Percentiles rank a stretch among this genome's conserved stretches.
Evolutionary conservation across 2,329 filamentous ascomycete genomes (phyloP).

Genomic region (Microsporum audouinii): DNA sequence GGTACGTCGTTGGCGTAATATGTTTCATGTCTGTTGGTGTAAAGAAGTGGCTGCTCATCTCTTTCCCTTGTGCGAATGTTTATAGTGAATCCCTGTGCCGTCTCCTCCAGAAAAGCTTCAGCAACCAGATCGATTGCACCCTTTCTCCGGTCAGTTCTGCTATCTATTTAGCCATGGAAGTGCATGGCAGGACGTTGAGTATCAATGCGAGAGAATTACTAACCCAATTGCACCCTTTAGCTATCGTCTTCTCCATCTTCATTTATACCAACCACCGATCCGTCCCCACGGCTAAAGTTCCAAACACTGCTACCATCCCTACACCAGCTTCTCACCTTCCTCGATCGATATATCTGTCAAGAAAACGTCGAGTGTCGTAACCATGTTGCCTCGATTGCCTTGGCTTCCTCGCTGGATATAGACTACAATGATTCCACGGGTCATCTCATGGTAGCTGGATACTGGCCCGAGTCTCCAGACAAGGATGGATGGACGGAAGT

Average conservation of each 20-base stretch:
- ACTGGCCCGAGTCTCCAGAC: constrained; percentile 41
- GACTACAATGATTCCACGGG: constrained; percentile 62
- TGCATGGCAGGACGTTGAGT: background rate
- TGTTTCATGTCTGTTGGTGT: background rate
- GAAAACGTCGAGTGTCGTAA: constrained; percentile 41
- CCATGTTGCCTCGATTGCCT: constrained; percentile 36
- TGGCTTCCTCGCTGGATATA: constrained; percentile 59
- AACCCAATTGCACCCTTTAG: background rate
- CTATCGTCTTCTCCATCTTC: background rate
- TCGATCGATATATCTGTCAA: constrained; percentile 43
- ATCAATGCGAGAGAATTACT: background rate
- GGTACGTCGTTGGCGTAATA: background rate
- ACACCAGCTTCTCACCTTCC: constrained; percentile 43
- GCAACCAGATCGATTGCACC: constrained; percentile 44
- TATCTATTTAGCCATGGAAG: background rate
- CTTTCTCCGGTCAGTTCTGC: constrained; percentile 49
- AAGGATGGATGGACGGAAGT: constrained; percentile 38
- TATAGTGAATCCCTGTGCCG: constrained; percentile 39
- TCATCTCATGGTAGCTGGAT: constrained; percentile 51
- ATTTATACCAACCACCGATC: background rate
- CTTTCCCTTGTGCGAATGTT: constrained; percentile 16
- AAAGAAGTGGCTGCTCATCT: background rate
- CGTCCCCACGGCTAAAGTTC: background rate
- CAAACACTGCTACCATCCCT: constrained; percentile 42
- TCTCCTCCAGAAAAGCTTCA: constrained; percentile 48